Evolutionary conservation across 345 rosid species (phyloP), one percentile per base, ranked within the genome.

Genomic region (Pistacia integerrima): DNA sequence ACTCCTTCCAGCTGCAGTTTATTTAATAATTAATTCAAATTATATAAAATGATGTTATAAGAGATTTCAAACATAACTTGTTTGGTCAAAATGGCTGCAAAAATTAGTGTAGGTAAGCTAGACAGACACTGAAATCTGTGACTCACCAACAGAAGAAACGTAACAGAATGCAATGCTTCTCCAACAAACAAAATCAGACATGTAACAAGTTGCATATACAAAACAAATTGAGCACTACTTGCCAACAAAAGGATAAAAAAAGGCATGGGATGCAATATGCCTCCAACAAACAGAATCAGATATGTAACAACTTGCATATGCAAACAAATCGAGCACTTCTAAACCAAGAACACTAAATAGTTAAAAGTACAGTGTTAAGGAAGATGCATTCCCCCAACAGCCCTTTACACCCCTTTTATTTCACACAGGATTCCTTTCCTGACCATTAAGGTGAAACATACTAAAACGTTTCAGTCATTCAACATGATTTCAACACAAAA

Each of bases 1-100:
- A 69, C 51, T 62, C 86, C 70, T 44, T 75, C 79, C 78, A 82
- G 73, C 97, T 91, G 82, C 72, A 61, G 33, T 52, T 54, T 13
- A 54, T 54, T 30, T 17, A 35, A 62, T 5, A 63, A 35, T 36
- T 8, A 4, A 74, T 52, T 64, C 22, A 51, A 74, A 18, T 30
- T 16, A 20, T 12, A 73, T 30, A 64, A 16, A 49, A 10, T 11
- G 49, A 30, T 35, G 25, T 49, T 58, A 60, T 60, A 48, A 30
- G 2, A 62, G 59, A 12, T 9, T 30, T 22, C 28, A 48, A 73
- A 62, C 11, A 30, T 11, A 1, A 56, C 35, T 56, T 18, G 18
- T 20, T 56, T 57, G 63, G n/a, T 13, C 52, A 57, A 57, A 70
- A 28, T 7, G 60, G 38, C 16, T 25, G 18, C 14, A 68, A 54